A percentile compares a stretch with the other conserved stretches of the same genome.
Evolutionary conservation across 2,329 filamentous ascomycete species (phyloP).

Genomic region (Coleophoma crateriformis): DNA sequence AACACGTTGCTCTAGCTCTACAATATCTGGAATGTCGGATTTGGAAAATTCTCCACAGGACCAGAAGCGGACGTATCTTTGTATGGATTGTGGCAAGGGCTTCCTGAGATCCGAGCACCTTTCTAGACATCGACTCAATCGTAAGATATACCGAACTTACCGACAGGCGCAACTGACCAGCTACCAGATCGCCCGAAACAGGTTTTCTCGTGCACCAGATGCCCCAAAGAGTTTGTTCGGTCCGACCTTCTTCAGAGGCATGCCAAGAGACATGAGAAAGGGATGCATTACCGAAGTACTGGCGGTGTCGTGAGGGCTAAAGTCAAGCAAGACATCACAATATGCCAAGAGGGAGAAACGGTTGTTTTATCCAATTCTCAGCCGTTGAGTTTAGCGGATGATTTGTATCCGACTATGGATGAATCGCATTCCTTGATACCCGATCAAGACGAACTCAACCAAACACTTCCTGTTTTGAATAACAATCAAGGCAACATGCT

Average conservation of each 20-base stretch:
- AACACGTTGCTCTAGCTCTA: too few species aligned
- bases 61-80: not conserved
- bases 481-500: not conserved
- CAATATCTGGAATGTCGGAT: not conserved
- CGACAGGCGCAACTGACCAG: too few species aligned
- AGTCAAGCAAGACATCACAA: not conserved
- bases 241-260: not conserved
- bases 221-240: not conserved
- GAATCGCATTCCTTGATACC: not conserved
- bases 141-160: not conserved
- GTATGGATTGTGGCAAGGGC: not conserved
- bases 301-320: not conserved
- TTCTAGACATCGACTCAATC: not conserved
- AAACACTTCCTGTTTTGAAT: not conserved
- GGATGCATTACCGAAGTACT: not conserved
- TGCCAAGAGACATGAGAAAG: not conserved
- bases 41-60: not conserved
- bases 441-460: not conserved
- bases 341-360: not conserved
- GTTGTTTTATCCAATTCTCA: not conserved
- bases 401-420: not conserved
- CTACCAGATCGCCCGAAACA: not conserved
- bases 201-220: not conserved
- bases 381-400: not conserved
- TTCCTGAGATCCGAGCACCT: not conserved